phyloP scores from a whole-genome alignment of 129 eudicot genomes.

The Flaveria robusta region DNA sequence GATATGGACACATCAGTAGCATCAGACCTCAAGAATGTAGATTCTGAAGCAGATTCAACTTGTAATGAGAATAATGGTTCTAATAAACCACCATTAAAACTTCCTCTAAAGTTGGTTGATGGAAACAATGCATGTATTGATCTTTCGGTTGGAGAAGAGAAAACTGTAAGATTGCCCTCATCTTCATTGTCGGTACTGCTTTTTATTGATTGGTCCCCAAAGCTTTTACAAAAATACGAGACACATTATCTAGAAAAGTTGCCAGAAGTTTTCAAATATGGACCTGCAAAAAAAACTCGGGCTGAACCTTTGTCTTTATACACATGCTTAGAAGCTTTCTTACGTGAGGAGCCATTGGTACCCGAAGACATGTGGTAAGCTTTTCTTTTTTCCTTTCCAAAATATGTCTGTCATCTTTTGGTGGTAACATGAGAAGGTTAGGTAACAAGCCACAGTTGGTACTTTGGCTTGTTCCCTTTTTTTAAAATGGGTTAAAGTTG shows the following conservation, averaged over 20 bases:
- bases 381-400: slow-evolving; percentile 12
- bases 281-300: slow-evolving; percentile 80
- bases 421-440: not conserved
- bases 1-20: slow-evolving; percentile 35
- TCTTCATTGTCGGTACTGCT: slow-evolving; percentile 77
- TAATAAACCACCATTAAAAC: slow-evolving; percentile 44
- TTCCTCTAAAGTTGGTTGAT: slow-evolving; percentile 86
- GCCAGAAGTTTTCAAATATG: slow-evolving; percentile 77
- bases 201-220: slow-evolving; percentile 84
- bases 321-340: slow-evolving; percentile 89
- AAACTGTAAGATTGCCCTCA: slow-evolving; percentile 67
- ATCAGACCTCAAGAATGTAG: slow-evolving; percentile 36
- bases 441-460: not conserved
- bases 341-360: slow-evolving; percentile 96
- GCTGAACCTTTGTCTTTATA: slow-evolving; percentile 92
- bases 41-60: slow-evolving; percentile 41
- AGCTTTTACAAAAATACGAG: slow-evolving; percentile 75
- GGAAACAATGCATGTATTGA: slow-evolving; percentile 87
- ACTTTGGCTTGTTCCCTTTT: not conserved
- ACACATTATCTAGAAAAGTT: slow-evolving; percentile 73
- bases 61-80: slow-evolving; percentile 37
- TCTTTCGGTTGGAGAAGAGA: slow-evolving; percentile 81
- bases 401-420: not conserved
- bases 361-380: slow-evolving; percentile 99
- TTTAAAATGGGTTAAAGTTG: not conserved